These are phyloP conservation scores for Gamarada debralockiae DNA, from an alignment of 495 filamentous ascomycete genomes.

Conservation along the genomic window DNA sequence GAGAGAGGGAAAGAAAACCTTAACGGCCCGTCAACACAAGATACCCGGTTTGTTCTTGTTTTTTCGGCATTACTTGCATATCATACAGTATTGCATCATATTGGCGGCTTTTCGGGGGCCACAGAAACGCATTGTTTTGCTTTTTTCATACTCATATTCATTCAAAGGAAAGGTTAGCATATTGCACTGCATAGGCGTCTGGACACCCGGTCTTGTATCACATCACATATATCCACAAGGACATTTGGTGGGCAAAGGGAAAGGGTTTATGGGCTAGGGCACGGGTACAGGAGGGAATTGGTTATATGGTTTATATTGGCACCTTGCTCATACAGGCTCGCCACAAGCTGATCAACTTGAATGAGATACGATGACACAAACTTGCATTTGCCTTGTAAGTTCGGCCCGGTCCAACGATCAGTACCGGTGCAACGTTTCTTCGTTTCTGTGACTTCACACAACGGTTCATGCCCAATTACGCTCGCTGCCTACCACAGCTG, in stretches of 20 bases:
- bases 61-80: constrained; percentile 25
- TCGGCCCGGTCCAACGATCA: too few species aligned
- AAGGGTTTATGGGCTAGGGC: too few species aligned
- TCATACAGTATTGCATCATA: constrained; percentile 7
- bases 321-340: too few species aligned
- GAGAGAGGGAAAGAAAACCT: constrained; percentile 6
- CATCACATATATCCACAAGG: background rate
- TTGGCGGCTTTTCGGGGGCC: constrained; percentile 9
- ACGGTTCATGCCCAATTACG: too few species aligned
- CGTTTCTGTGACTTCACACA: too few species aligned
- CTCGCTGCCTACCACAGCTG: too few species aligned
- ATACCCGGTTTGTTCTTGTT: constrained; percentile 22
- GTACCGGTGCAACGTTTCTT: too few species aligned
- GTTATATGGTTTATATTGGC: too few species aligned
- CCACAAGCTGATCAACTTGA: too few species aligned
- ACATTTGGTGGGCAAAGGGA: background rate
- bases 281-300: too few species aligned
- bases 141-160: background rate
- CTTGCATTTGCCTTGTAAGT: too few species aligned
- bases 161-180: constrained; percentile 4
- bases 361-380: too few species aligned
- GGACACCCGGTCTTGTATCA: background rate
- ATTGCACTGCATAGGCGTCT: constrained; percentile 17
- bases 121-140: constrained; percentile 1
- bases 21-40: constrained; percentile 22